phyloP scores from a whole-genome alignment of 2,329 filamentous ascomycete genomes.

The Botrytis fabae region DNA sequence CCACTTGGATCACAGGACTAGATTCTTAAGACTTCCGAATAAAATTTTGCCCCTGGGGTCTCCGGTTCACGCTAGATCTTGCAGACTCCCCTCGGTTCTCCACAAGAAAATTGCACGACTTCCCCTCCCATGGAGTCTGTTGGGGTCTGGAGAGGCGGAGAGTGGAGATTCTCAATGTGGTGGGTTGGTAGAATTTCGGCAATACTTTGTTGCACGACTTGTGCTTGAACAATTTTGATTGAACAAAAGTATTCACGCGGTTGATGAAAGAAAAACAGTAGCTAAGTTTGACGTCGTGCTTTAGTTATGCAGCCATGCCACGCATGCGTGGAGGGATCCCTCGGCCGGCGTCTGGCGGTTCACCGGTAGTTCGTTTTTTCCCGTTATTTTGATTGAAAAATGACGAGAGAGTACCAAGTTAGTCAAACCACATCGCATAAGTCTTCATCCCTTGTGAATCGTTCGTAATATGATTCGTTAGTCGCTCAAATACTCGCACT shows the following conservation, averaged over 20 bases:
- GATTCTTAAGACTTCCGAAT: background rate
- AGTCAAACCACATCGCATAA: background rate
- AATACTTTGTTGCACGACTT: constrained; percentile 6
- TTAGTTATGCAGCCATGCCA: background rate
- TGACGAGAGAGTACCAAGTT: background rate
- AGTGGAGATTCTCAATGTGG: background rate
- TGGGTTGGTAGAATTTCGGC: constrained; percentile 12
- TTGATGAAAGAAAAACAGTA: background rate
- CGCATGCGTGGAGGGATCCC: background rate
- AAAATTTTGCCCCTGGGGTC: constrained; percentile 10
- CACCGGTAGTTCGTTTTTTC: background rate
- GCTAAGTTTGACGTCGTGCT: background rate
- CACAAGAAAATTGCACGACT: constrained; percentile 5
- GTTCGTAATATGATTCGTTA: constrained; percentile 2
- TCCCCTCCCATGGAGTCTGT: constrained; percentile 12
- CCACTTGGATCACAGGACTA: constrained; percentile 3
- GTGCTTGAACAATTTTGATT: background rate
- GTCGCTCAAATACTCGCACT: constrained; percentile 18
- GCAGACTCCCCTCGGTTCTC: constrained; percentile 12
- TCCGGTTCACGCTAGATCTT: constrained; percentile 1
- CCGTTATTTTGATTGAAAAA: background rate
- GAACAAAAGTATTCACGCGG: background rate
- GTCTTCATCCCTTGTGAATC: background rate
- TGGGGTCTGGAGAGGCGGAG: constrained; percentile 19
- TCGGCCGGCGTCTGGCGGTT: constrained; percentile 5